Conservation (phyloP, 345 rosid species). For the Rhizophora apiculata region DNA sequence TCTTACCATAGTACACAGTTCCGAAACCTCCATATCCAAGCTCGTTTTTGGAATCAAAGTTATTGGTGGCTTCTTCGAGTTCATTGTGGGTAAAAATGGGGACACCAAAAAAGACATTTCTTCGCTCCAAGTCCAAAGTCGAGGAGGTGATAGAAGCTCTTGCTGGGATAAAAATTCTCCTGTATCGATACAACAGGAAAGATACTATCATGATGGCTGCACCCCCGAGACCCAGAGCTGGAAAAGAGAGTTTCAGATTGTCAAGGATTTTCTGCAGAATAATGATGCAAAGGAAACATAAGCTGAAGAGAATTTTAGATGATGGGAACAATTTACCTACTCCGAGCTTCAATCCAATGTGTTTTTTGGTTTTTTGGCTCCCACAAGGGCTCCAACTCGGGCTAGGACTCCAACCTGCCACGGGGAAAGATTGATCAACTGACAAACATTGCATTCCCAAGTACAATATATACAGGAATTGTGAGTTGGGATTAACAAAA, state of each 20-base stretch:
- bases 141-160: constrained; percentile 25
- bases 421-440: no score
- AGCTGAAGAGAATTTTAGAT: not conserved
- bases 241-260: not conserved
- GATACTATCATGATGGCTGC: constrained; percentile 18
- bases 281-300: not conserved
- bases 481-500: no score
- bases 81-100: constrained; percentile 11
- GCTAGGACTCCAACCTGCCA: no score
- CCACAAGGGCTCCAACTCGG: no score
- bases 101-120: constrained; percentile 3
- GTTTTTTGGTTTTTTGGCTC: no score
- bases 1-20: constrained; percentile 12
- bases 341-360: not conserved
- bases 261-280: not conserved
- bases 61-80: constrained; percentile 18
- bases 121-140: constrained; percentile 36
- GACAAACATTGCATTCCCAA: no score
- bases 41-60: not conserved
- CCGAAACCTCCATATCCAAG: constrained; percentile 21
- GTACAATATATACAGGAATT: no score
- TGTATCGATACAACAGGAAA: constrained; percentile 10
- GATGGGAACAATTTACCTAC: constrained; percentile 20
- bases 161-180: constrained; percentile 20
- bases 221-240: constrained; percentile 43